Percentiles rank a stretch among this genome's conserved stretches.
Evolutionary conservation across 176 grass and related monocot genomes (phyloP).

Genomic region (Elaeis guineensis): DNA sequence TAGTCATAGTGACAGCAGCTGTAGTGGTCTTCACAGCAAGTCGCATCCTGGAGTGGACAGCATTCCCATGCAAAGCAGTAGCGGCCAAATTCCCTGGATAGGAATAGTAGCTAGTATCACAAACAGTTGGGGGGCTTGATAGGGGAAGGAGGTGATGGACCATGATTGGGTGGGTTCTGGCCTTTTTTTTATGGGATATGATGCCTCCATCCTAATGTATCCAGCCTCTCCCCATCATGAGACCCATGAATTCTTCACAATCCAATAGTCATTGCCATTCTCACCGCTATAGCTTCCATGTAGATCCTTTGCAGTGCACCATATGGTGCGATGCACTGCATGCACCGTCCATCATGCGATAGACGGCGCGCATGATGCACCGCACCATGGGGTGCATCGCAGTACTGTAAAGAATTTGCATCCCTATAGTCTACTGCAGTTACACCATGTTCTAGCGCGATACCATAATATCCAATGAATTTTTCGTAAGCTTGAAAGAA

Average conservation of each 20-base stretch:
- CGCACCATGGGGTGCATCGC: too few species aligned
- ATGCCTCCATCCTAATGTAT: conserved; percentile 36
- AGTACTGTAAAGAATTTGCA: too few species aligned
- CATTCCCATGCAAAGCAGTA: conserved; percentile 37
- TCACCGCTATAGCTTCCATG: conserved; percentile 35
- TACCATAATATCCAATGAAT: conserved; percentile 24
- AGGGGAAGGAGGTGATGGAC: conserved; percentile 27
- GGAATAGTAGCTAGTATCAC: conserved; percentile 19
- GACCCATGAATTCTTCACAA: conserved; percentile 54
- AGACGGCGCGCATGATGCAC: too few species aligned
- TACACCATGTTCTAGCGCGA: conserved; percentile 37
- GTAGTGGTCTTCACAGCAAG: conserved; percentile 40
- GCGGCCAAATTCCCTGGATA: conserved; percentile 17
- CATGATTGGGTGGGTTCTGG: conserved; percentile 21
- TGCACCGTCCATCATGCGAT: too few species aligned
- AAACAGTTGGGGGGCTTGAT: conserved; percentile 21
- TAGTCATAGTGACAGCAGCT: conserved; percentile 42
- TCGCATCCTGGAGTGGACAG: conserved; percentile 29
- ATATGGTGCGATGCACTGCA: too few species aligned
- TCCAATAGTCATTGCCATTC: conserved; percentile 39
- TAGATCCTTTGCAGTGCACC: too few species aligned
- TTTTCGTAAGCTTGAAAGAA: conserved; percentile 7
- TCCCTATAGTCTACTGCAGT: conserved; percentile 30
- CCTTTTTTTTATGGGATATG: conserved; percentile 37
- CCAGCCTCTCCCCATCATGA: conserved; percentile 40